Percentiles rank a stretch among this genome's conserved stretches.
Conservation (phyloP, 2,329 filamentous ascomycete species). For the Monilinia vaccinii-corymbosi region DNA sequence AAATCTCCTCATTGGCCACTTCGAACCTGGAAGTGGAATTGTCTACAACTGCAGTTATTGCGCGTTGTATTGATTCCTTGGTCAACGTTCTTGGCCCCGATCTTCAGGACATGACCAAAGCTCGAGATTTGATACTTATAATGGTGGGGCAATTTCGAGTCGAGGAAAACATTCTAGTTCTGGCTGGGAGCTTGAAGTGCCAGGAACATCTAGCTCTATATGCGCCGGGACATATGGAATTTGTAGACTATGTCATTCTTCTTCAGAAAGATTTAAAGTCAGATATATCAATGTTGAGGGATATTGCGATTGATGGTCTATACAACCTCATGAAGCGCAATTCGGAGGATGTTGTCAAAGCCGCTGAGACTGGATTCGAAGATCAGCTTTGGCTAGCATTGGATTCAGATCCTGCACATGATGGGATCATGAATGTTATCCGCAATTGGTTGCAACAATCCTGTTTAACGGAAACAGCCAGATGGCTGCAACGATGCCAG, state of each 20-base stretch:
- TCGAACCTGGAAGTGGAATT: conserved; percentile 87
- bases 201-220: conserved; percentile 89
- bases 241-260: conserved; percentile 70
- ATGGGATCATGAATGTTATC: conserved; percentile 78
- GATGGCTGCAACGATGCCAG: conserved; percentile 88
- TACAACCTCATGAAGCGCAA: conserved; percentile 94
- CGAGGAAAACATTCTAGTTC: conserved; percentile 60
- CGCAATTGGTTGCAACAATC: conserved; percentile 92
- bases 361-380: conserved; percentile 71
- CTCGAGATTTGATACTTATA: conserved; percentile 83
- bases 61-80: conserved; percentile 84
- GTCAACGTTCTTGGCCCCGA: conserved; percentile 96
- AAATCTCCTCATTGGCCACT: conserved; percentile 68
- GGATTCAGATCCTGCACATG: conserved; percentile 66
- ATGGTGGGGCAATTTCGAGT: conserved; percentile 75
- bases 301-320: conserved; percentile 77
- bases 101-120: conserved; percentile 83
- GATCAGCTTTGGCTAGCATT: conserved; percentile 87
- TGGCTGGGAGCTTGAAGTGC: conserved; percentile 71
- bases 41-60: conserved; percentile 72
- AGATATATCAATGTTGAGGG: conserved; percentile 57
- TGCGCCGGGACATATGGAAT: conserved; percentile 78
- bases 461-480: conserved; percentile 64
- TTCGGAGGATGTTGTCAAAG: conserved; percentile 69
- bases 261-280: conserved; percentile 72